Base-by-base conservation (phyloP, 2,329 filamentous ascomycete species). In the Lasiodiplodia hormozganensis region DNA sequence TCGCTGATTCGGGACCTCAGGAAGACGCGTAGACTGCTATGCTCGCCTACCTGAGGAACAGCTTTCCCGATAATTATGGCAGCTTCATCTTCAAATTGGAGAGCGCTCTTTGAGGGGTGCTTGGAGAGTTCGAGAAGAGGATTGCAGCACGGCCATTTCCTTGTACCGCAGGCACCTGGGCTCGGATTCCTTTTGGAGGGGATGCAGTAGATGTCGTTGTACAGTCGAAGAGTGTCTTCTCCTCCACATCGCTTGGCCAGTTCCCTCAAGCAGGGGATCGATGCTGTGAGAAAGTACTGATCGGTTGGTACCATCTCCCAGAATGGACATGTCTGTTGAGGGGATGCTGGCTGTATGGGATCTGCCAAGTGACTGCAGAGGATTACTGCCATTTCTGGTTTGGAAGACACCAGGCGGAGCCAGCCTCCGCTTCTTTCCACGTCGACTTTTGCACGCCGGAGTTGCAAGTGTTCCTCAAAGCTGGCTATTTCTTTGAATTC, bases 251-350 rank as follows among this genome's bases (percentile, higher is more conserved):
- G 2, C 1, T 14, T 38, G 2, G 40, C 11, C 0, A 64, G 4
- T 31, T 34, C 5, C 6, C 5, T 36, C 5, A 64, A 18, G n/a
- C 28, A 51, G 6, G 60, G 10, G 1, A 38, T 38, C 0, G 31
- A 34, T 2, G 43, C 60, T 6, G 60, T 64, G 4, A 64, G 40
- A 8, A 18, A 64, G 28, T 25, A 64, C 25, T 52, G 43, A n/a
- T 52, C 40, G 0, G 12, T 25, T 0, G 60, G 60, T 2, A 64
- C 25, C 1, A 1, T 10, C 1, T 16, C 0, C 60, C 60, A 64
- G 0, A 18, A 5, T 1, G n/a, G 60, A 18, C 60, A 64, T 0
- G 1, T 0, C 0, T 0, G 5, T 2, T 52, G 40, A 18, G 21
- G 3, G 10, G 25, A 16, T 8, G 5, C 16, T 0, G 14, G 25